Conservation (phyloP, 768 basidiomycete genomes). For the Suillus plorans region DNA sequence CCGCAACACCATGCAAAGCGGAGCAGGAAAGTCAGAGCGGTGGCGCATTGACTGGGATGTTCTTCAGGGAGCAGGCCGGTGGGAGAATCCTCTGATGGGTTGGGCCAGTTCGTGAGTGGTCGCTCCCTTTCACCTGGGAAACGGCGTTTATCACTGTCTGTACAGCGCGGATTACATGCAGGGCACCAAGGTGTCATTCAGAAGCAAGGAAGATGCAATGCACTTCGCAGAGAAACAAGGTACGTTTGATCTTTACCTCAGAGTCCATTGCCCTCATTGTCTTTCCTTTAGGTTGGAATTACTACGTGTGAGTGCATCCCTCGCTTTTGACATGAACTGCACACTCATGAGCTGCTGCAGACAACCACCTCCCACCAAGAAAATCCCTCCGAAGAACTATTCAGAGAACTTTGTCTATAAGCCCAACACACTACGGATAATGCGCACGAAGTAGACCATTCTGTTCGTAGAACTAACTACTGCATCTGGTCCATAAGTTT, state of each 20-base stretch:
- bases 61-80: slow-evolving; percentile 84
- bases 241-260: slow-evolving; percentile 26
- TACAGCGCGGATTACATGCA: slow-evolving; percentile 94
- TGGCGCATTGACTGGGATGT: slow-evolving; percentile 97
- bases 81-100: slow-evolving; percentile 99
- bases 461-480: slow-evolving; percentile 4
- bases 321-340: neutral
- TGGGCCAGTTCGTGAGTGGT: slow-evolving; percentile 88
- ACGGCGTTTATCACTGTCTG: slow-evolving; percentile 8
- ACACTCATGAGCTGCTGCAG: slow-evolving; percentile 31
- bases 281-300: slow-evolving; percentile 77
- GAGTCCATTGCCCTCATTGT: slow-evolving; percentile 5
- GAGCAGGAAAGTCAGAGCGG: slow-evolving; percentile 76
- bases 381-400: slow-evolving; percentile 84
- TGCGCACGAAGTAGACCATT: slow-evolving; percentile 81
- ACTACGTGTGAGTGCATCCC: slow-evolving; percentile 68
- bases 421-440: slow-evolving; percentile 74
- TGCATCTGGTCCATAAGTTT: neutral
- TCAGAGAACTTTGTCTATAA: slow-evolving; percentile 90
- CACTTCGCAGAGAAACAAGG: slow-evolving; percentile 98
- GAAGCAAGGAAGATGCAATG: slow-evolving; percentile 85
- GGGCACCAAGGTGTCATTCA: slow-evolving; percentile 81
- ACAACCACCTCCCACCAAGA: slow-evolving; percentile 59
- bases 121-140: neutral
- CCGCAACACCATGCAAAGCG: slow-evolving; percentile 94